These are phyloP conservation scores for Penstemon newberryi DNA, from an alignment of 257 asterid genomes.

Conservation along the genomic window DNA sequence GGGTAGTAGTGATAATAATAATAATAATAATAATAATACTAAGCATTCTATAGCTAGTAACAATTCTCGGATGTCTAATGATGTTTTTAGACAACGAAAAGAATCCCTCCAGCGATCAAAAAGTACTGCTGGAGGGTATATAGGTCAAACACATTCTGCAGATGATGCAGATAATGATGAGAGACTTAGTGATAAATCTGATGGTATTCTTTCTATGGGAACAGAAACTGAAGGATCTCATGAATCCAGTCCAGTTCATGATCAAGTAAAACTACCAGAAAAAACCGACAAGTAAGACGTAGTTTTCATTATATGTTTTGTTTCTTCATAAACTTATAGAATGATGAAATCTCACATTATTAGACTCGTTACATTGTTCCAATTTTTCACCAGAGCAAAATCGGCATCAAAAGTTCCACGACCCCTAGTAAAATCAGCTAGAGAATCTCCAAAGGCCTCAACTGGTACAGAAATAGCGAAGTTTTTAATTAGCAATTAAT, in stretches of 20 bases:
- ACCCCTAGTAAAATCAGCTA: constrained; percentile 28
- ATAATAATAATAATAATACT: background rate
- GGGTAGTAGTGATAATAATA: constrained; percentile 17
- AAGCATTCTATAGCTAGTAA: constrained; percentile 24
- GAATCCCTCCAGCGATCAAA: constrained; percentile 21
- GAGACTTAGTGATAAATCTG: constrained; percentile 30
- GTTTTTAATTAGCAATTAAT: background rate
- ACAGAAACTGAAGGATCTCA: constrained; percentile 48
- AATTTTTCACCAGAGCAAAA: constrained; percentile 33
- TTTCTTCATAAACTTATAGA: background rate
- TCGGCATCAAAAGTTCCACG: constrained; percentile 37
- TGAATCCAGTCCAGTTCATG: constrained; percentile 31
- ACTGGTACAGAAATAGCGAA: constrained; percentile 34
- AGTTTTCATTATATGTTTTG: background rate
- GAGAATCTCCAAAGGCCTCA: constrained; percentile 35
- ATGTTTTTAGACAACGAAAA: constrained; percentile 28
- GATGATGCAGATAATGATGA: constrained; percentile 30
- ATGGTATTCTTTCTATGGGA: constrained; percentile 38
- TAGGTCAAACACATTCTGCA: constrained; percentile 9
- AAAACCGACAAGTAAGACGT: constrained; percentile 36
- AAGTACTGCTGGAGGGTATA: background rate
- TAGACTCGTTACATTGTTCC: background rate
- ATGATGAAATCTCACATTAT: background rate
- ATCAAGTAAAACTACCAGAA: constrained; percentile 32
- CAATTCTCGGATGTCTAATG: constrained; percentile 20